Evolutionary conservation across 2,329 filamentous ascomycete genomes (phyloP).

Genomic region (Colletotrichum ledebouriae): DNA sequence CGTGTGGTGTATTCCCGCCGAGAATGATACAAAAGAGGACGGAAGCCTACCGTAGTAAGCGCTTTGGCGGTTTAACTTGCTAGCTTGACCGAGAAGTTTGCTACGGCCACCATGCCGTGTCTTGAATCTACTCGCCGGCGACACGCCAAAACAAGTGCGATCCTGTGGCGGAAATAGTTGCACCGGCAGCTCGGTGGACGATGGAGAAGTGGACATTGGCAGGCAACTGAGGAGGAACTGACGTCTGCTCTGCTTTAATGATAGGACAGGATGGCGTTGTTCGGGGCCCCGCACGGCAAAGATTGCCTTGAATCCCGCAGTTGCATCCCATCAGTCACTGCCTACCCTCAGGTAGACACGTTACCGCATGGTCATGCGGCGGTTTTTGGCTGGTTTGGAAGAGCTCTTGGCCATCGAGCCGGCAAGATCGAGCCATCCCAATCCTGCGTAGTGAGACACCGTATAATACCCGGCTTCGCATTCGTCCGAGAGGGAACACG

Average conservation of each 20-base stretch:
- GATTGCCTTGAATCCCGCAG: slow-evolving; percentile 6
- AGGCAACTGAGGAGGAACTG: neutral
- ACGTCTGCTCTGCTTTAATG: neutral
- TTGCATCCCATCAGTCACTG: slow-evolving; percentile 22
- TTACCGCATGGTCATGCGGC: slow-evolving; percentile 26
- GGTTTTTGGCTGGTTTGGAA: slow-evolving; percentile 14
- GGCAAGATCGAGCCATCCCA: slow-evolving; percentile 12
- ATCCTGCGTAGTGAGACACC: slow-evolving; percentile 21
- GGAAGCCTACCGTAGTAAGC: slow-evolving; percentile 15
- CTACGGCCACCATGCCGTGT: slow-evolving; percentile 26
- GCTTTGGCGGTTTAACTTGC: neutral
- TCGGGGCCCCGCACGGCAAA: neutral
- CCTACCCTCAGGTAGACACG: slow-evolving; percentile 11
- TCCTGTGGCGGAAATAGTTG: slow-evolving; percentile 17
- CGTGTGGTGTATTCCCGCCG: slow-evolving; percentile 16
- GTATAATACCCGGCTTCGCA: slow-evolving; percentile 5
- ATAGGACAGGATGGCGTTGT: slow-evolving; percentile 15
- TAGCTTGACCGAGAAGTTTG: slow-evolving; percentile 17
- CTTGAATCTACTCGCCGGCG: slow-evolving; percentile 32
- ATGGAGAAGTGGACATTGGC: slow-evolving; percentile 1
- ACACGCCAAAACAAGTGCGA: slow-evolving; percentile 28
- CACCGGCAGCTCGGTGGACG: slow-evolving; percentile 10
- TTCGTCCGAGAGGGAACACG: slow-evolving; percentile 3
- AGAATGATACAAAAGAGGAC: neutral
- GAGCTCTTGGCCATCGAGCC: slow-evolving; percentile 3